phyloP scores from a whole-genome alignment of 2,329 filamentous ascomycete species.

The Corinectria fuckeliana region DNA sequence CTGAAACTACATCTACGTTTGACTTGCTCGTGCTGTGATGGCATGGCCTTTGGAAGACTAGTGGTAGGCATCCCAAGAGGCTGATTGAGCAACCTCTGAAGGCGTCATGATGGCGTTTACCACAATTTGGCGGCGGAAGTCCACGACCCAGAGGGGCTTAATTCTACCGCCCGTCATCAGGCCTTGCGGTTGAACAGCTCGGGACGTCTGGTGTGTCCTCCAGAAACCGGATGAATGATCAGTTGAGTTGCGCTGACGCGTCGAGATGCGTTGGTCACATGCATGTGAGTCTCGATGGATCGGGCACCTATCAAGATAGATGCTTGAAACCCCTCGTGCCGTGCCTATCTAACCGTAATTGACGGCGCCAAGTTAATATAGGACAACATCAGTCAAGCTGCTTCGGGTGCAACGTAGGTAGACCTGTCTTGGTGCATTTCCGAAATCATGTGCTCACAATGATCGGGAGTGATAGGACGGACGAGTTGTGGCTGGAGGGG shows the following conservation, averaged over 20 bases:
- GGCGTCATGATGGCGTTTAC: not conserved
- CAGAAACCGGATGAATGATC: not conserved
- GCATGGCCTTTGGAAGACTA: not conserved
- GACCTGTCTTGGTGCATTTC: no score
- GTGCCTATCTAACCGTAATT: not conserved
- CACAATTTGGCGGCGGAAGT: not conserved
- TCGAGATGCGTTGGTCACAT: constrained; percentile 16
- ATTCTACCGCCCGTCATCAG: not conserved
- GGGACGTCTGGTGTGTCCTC: not conserved
- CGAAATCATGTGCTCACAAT: not conserved
- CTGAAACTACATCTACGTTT: not conserved
- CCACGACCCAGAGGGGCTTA: not conserved
- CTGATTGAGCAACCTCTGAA: not conserved
- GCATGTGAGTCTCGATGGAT: not conserved
- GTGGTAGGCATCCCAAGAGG: no score
- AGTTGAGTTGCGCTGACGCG: constrained; percentile 9
- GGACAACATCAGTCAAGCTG: not conserved
- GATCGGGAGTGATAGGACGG: not conserved
- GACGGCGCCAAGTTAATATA: no score
- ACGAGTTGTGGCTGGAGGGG: constrained; percentile 5
- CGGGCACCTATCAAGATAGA: not conserved
- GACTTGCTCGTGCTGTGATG: not conserved
- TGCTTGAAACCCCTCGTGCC: not conserved
- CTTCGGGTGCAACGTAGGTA: not conserved
- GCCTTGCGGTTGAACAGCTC: not conserved